Conservation (phyloP, 2,329 filamentous ascomycete species). For the Lachnum nothofagi region DNA sequence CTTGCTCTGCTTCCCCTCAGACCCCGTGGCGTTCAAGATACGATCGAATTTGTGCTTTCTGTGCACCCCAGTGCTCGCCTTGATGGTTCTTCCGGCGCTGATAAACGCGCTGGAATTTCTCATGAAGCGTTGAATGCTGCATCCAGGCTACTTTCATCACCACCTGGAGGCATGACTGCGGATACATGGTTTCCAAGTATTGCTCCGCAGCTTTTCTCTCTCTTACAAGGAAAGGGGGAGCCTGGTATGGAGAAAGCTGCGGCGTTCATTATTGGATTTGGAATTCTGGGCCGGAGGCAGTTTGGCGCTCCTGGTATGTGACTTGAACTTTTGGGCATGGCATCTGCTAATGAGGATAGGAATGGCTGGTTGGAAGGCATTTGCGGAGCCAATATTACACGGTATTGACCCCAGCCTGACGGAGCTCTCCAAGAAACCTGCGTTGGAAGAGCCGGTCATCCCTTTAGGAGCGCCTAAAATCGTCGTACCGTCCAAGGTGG, state of each 20-base stretch:
- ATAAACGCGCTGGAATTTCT: conserved; percentile 57
- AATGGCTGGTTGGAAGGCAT: conserved; percentile 55
- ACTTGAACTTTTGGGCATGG: conserved; percentile 10
- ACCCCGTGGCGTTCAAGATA: conserved; percentile 58
- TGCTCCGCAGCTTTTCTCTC: conserved; percentile 53
- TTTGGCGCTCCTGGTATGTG: conserved; percentile 56
- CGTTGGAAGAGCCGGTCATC: conserved; percentile 12
- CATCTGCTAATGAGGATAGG: conserved; percentile 35
- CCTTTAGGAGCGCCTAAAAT: conserved; percentile 18
- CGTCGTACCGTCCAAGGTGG: conserved; percentile 40
- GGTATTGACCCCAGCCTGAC: conserved; percentile 41
- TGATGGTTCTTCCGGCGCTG: conserved; percentile 26
- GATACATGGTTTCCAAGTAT: conserved; percentile 57
- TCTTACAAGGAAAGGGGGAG: conserved; percentile 58
- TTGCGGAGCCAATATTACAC: conserved; percentile 54
- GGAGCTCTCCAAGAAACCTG: background rate
- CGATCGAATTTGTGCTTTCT: conserved; percentile 66
- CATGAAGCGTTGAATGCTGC: conserved; percentile 63
- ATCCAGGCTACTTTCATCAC: conserved; percentile 55
- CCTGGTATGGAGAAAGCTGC: conserved; percentile 54
- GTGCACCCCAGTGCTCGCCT: conserved; percentile 48
- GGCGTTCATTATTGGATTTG: conserved; percentile 59
- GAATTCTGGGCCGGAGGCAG: conserved; percentile 59
- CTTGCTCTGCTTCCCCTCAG: conserved; percentile 59
- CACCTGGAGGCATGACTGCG: conserved; percentile 49